Conservation (phyloP, 192 early-diverging fungal species). For the Backusella westeae region DNA sequence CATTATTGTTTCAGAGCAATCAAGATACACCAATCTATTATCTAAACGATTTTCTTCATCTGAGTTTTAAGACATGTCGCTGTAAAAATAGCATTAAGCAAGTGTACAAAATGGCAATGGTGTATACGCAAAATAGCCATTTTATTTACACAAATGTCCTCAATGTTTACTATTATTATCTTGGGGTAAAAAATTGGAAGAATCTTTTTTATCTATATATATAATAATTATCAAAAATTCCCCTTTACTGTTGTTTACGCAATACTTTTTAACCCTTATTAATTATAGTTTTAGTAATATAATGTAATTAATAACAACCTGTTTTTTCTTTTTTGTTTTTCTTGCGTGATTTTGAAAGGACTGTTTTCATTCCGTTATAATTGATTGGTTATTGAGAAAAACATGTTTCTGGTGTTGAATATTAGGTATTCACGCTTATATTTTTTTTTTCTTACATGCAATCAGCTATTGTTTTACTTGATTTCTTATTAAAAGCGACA, state of each 20-base stretch:
- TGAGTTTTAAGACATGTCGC: background rate
- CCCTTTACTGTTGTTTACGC: too few relatives aligned
- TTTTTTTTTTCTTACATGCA: too few relatives aligned
- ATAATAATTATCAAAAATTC: too few relatives aligned
- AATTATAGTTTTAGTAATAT: too few relatives aligned
- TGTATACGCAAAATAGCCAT: too few relatives aligned
- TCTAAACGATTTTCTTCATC: background rate
- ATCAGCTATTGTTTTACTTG: background rate
- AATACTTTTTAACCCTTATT: too few relatives aligned
- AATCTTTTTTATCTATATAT: too few relatives aligned
- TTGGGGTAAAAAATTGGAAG: too few relatives aligned
- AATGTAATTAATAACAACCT: background rate
- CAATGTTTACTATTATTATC: too few relatives aligned
- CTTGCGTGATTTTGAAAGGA: background rate
- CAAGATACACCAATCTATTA: background rate
- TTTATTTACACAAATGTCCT: too few relatives aligned
- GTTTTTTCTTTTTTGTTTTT: background rate
- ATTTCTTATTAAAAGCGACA: background rate
- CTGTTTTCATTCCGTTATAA: background rate
- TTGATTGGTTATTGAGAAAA: background rate
- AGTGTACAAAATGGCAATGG: background rate
- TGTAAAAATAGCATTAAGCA: background rate
- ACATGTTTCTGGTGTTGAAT: constrained; percentile 4
- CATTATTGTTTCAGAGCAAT: background rate
- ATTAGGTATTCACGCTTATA: background rate